Conservation (phyloP, 805 yeast species). For the Zygosaccharomyces kombuchaensis region DNA sequence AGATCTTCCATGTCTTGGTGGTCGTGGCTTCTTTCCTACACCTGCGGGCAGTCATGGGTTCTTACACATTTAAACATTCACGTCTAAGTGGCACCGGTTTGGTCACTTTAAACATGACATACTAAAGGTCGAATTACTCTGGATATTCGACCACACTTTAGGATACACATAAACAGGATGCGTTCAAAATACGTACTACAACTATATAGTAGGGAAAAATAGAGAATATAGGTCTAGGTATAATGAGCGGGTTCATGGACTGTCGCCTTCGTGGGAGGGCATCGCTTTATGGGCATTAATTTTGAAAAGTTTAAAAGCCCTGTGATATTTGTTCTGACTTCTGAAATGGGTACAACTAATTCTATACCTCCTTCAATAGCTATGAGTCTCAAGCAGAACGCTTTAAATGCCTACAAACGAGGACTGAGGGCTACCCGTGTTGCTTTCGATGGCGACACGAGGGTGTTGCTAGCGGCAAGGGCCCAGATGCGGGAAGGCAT, state of each 20-base stretch:
- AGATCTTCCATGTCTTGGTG: conserved; percentile 73
- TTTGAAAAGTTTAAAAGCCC: background rate
- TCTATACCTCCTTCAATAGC: background rate
- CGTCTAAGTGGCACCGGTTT: conserved; percentile 18
- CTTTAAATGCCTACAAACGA: conserved; percentile 55
- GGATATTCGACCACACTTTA: background rate
- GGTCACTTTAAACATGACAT: background rate
- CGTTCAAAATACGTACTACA: background rate
- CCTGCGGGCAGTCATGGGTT: conserved; percentile 57
- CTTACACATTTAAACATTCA: conserved; percentile 43
- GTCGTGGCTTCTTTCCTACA: conserved; percentile 75
- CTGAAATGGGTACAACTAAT: background rate
- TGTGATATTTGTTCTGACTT: background rate
- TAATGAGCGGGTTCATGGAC: background rate
- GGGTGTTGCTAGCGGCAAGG: conserved; percentile 57
- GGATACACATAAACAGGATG: background rate
- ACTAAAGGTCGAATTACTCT: background rate
- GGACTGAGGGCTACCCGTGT: conserved; percentile 62
- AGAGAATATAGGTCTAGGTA: background rate
- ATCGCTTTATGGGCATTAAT: background rate
- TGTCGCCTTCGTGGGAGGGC: background rate
- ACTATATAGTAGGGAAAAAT: background rate
- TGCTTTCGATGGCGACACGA: conserved; percentile 47
- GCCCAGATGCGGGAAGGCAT: conserved; percentile 51
- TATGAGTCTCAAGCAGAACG: conserved; percentile 18